Evolutionary conservation across 2,329 filamentous ascomycete genomes (phyloP), one percentile per base, ranked within the genome.

Genomic region (Venturia pyrina): DNA sequence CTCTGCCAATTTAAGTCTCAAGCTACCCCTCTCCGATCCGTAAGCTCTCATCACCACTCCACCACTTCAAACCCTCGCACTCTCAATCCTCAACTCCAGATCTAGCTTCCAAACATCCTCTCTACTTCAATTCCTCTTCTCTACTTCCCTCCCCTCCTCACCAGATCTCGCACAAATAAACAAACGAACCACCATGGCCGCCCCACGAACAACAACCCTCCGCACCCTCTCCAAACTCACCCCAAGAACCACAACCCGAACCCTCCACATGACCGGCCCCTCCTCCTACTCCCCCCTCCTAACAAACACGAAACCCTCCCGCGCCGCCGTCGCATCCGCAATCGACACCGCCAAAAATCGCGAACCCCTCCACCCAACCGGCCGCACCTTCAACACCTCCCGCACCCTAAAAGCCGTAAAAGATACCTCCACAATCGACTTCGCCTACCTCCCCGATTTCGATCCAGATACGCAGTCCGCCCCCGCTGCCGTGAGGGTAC

Each of bases 351-450:
- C 66, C 78, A 84, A 79, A 40, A 46, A 15, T 11, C 53, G 40
- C 66, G 32, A 13, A 8, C 57, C 40, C 24, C 24, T 28, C 59
- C 8, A 10, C 1, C 37, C 56, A 34, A 69, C 74, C 64, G 69
- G 76, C 75, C 82, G 84, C 66, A 79, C 82, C 72, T 87, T 88
- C 80, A 87, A 87, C 77, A 86, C 85, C 68, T 84, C 81, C 68
- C 82, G 83, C 68, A 75, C 79, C 67, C 76, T 81, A 64, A 86
- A 86, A 73, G 76, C 82, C 37, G 78, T 83, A 68, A 80, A 82
- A 65, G 85, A 87, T 75, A 77, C 75, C 67, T 86, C 83, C 50
- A 85, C 85, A 53, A 83, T 88, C 67, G 85, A 88, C 77, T 87
- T 87, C 71, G 81, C 81, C 70, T 87, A 82, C 76, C 78, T 87